phyloP scores from a whole-genome alignment of 768 basidiomycete species.

The Floccularia luteovirens region DNA sequence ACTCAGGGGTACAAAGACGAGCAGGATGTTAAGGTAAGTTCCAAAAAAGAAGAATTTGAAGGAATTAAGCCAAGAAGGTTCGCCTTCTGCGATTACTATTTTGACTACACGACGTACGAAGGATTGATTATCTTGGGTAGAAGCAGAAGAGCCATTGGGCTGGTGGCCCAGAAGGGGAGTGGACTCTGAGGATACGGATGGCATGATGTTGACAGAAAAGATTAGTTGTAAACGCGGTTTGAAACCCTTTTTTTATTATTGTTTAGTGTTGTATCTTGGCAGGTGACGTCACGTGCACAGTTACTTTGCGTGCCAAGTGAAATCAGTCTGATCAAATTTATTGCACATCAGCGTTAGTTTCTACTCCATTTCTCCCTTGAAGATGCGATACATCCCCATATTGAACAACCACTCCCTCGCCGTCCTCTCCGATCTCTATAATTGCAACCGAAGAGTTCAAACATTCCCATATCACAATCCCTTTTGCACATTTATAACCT shows the following conservation, averaged over 20 bases:
- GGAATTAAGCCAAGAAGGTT: conserved; percentile 55
- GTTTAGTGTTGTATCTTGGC: conserved; percentile 11
- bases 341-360: conserved; percentile 46
- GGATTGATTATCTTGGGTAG: neutral
- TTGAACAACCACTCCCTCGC: conserved; percentile 34
- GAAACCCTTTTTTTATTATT: neutral
- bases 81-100: conserved; percentile 48
- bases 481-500: conserved; percentile 25
- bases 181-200: neutral
- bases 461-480: conserved; percentile 27
- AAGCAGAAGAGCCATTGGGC: neutral
- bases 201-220: neutral
- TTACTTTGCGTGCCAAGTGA: conserved; percentile 1
- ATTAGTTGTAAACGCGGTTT: neutral
- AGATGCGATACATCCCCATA: conserved; percentile 56
- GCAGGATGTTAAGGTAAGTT: conserved; percentile 68
- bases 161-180: neutral
- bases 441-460: conserved; percentile 52
- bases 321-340: too few relatives aligned
- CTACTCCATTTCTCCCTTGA: conserved; percentile 19
- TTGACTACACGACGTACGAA: conserved; percentile 20
- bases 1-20: conserved; percentile 75
- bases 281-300: conserved; percentile 18
- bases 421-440: conserved; percentile 39
- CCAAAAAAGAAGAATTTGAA: conserved; percentile 54